phyloP scores from a whole-genome alignment of 495 filamentous ascomycete species.

The Elasticomyces elasticus region DNA sequence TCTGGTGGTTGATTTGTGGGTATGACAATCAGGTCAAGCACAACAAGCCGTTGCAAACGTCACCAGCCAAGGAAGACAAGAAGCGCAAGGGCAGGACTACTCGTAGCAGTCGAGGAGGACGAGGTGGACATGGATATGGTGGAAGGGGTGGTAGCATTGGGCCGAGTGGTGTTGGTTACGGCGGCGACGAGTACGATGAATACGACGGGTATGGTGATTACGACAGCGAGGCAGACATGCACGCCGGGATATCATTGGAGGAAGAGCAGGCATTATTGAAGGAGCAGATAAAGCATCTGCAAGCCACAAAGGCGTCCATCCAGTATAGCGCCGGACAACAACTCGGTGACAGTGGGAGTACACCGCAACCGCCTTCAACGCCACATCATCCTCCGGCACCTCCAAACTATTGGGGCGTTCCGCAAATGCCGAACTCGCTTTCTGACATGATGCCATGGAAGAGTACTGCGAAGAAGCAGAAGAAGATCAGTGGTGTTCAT shows the following conservation, averaged over 20 bases:
- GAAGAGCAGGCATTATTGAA: no score
- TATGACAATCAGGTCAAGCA: conserved; percentile 14
- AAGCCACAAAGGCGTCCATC: no score
- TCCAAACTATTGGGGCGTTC: no score
- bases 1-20: conserved; percentile 25
- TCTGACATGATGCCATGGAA: no score
- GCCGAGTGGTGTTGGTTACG: conserved; percentile 2
- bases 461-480: neutral
- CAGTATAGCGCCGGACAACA: no score
- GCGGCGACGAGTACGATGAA: neutral
- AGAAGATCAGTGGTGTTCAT: neutral
- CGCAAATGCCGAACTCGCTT: no score
- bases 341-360: no score
- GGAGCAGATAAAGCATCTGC: no score
- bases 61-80: neutral
- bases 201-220: neutral
- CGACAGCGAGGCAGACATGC: neutral
- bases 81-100: neutral
- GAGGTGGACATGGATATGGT: neutral
- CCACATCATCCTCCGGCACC: no score
- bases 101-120: neutral
- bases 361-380: no score
- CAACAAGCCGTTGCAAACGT: neutral
- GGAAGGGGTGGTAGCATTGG: neutral
- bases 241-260: neutral